Evolutionary conservation across 1,284 basidiomycete species (phyloP).

Genomic region (Ceratobasidium sp.): DNA sequence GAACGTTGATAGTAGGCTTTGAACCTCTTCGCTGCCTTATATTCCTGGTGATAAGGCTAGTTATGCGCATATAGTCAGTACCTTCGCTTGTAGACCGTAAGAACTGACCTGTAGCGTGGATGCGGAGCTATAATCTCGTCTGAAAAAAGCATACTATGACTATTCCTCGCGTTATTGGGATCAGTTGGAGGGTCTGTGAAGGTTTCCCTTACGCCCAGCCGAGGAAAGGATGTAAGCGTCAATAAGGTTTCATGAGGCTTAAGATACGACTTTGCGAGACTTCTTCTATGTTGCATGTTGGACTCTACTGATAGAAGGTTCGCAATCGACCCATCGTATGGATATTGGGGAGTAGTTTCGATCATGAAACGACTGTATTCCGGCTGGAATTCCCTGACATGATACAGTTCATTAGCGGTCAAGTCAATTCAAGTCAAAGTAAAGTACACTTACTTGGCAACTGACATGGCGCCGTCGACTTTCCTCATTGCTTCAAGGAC

Average conservation of each 20-base stretch:
- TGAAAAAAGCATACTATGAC: constrained; percentile 92
- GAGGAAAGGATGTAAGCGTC: constrained; percentile 95
- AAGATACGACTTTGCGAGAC: constrained; percentile 85
- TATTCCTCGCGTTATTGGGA: constrained; percentile 78
- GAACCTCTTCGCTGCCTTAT: constrained; percentile 90
- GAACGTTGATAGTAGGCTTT: constrained; percentile 96
- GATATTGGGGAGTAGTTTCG: constrained; percentile 94
- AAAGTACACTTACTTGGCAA: constrained; percentile 8
- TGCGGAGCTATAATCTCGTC: constrained; percentile 98
- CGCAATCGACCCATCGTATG: constrained; percentile 86
- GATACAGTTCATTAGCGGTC: constrained; percentile 19
- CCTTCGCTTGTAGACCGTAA: constrained; percentile 20
- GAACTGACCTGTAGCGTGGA: constrained; percentile 91
- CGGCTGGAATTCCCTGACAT: constrained; percentile 87
- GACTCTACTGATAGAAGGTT: constrained; percentile 91
- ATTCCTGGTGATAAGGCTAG: constrained; percentile 93
- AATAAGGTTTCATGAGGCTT: constrained; percentile 88
- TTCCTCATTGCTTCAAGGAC: constrained; percentile 73
- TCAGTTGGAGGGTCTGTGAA: constrained; percentile 93
- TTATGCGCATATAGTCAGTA: constrained; percentile 45
- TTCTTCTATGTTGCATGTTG: constrained; percentile 95
- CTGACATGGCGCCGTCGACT: not conserved
- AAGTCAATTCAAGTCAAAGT: constrained; percentile 36
- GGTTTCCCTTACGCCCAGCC: constrained; percentile 85
- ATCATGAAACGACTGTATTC: constrained; percentile 99